Conservation (phyloP, 257 asterid genomes). For the Jasminum sambac region DNA sequence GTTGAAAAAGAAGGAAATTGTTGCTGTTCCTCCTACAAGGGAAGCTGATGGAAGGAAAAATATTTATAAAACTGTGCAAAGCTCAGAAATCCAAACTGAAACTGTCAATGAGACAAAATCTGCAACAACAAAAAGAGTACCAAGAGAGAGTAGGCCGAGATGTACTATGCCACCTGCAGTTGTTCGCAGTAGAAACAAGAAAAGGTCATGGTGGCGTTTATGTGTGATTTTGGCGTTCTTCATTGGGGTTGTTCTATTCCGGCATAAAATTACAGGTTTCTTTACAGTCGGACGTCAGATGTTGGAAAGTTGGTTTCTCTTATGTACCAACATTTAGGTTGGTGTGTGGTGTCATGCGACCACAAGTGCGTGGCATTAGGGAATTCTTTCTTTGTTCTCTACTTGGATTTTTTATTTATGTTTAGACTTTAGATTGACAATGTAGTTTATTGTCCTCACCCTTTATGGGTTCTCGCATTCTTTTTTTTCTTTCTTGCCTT, state of each 20-base stretch:
- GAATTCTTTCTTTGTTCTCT: not conserved
- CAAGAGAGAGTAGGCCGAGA: slow-evolving; percentile 61
- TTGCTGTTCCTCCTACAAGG: slow-evolving; percentile 30
- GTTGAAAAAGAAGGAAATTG: slow-evolving; percentile 79
- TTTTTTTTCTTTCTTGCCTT: too few relatives aligned
- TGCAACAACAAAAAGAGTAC: slow-evolving; percentile 32
- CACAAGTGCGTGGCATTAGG: too few relatives aligned
- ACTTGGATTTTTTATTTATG: not conserved
- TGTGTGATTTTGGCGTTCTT: slow-evolving; percentile 39
- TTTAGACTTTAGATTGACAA: too few relatives aligned
- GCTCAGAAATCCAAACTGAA: slow-evolving; percentile 43
- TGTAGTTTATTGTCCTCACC: too few relatives aligned
- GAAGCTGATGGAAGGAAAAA: slow-evolving; percentile 36
- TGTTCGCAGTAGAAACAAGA: slow-evolving; percentile 70
- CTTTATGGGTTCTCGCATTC: too few relatives aligned
- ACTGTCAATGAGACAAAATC: slow-evolving; percentile 35
- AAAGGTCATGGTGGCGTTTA: slow-evolving; percentile 20
- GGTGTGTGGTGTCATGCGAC: not conserved
- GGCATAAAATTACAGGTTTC: slow-evolving; percentile 71
- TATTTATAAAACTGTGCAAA: slow-evolving; percentile 35
- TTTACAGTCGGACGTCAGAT: slow-evolving; percentile 47
- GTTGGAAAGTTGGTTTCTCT: slow-evolving; percentile 3
- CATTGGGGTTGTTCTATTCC: slow-evolving; percentile 51
- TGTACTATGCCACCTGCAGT: slow-evolving; percentile 75
- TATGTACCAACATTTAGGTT: not conserved